Evolutionary conservation across 169 alveolate genomes (phyloP).

Genomic region (Perkinsus olseni): DNA sequence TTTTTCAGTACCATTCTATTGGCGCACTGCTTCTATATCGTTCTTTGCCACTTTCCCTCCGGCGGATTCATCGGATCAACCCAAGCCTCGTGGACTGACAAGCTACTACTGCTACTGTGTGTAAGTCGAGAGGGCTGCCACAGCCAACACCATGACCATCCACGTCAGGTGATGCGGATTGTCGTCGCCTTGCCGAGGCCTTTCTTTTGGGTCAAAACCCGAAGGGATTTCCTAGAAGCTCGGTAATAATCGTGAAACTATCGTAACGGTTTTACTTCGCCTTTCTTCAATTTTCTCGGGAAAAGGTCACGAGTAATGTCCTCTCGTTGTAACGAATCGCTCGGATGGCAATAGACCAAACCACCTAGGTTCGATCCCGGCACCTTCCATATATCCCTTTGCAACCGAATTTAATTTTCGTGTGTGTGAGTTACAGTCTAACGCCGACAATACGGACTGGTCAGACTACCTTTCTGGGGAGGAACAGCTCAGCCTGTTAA

Average conservation of each 20-base stretch:
- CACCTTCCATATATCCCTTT: too few species aligned
- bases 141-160: not conserved
- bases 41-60: not conserved
- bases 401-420: too few species aligned
- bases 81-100: not conserved
- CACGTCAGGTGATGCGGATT: not conserved
- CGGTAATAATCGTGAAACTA: not conserved
- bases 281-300: too few species aligned
- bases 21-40: not conserved
- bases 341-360: too few species aligned
- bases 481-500: too few species aligned
- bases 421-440: too few species aligned
- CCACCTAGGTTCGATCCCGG: too few species aligned
- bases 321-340: too few species aligned
- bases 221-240: not conserved
- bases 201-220: not conserved
- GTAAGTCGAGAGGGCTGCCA: not conserved
- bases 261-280: too few species aligned
- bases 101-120: not conserved
- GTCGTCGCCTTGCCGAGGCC: conserved; percentile 4
- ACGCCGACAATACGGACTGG: too few species aligned
- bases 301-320: too few species aligned
- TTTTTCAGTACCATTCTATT: not conserved
- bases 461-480: too few species aligned
- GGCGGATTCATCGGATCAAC: not conserved